Evolutionary conservation across 805 yeast genomes (phyloP), one percentile per base, ranked within the genome.

Genomic region (Cyberlindnera suaveolens): DNA sequence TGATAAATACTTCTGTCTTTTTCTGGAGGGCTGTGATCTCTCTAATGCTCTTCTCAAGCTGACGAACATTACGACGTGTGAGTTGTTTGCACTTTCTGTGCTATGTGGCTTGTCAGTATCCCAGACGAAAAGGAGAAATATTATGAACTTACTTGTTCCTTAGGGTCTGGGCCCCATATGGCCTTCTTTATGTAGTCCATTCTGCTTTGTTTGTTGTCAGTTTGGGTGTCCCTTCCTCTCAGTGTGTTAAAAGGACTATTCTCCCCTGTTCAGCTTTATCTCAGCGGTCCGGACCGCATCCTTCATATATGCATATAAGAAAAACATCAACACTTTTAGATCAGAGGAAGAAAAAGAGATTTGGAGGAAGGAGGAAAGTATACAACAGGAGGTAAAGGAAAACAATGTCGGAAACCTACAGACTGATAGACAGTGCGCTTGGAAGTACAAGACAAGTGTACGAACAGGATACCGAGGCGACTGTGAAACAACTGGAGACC

Each of bases 91-190:
- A 85, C 52, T 79, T 83, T 43, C 93, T 63, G 47, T 71, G 78
- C 50, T 65, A 4, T 15, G 27, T 30, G 18, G 20, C 20, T 10
- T 18, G 41, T 17, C 3, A 16, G 31, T 14, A 15, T 16, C 34
- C 39, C 62, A 73, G 16, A 27, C 31, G 8, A 14, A n/a, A 36
- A n/a, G 26, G 16, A 6, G 19, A 20, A 34, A 18, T 6, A 23
- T 13, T 4, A 26, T 7, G 2, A 9, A 42, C 81, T 56, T 84
- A 48, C 51, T 34, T 48, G 95, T 56, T 87, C 98, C 57, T 83
- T 82, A 34, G 97, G 96, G 59, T 90, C 96, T 0, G 98, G 97
- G 0, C 99, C 99, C 84, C 95, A 91, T 32, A 91, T 82, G 4
- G 90, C 85, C 60, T 82, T 81, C 66, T 87, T 90, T 30, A 91